Evolutionary conservation across 495 filamentous ascomycete species (phyloP).

Genomic region (Daldinia concentrica): DNA sequence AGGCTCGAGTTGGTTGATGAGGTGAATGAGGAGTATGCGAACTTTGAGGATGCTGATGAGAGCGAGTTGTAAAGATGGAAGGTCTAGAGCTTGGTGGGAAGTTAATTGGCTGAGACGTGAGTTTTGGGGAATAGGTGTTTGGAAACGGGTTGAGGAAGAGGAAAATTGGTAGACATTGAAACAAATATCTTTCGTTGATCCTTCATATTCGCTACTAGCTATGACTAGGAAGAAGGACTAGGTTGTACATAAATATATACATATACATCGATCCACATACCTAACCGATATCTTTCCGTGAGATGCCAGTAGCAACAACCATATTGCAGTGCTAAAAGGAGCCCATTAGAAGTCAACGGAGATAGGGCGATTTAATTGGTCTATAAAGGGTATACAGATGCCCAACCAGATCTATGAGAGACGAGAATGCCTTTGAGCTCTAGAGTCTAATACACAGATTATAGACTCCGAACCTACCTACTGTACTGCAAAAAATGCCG

Average conservation of each 20-base stretch:
- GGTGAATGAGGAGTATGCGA: slow-evolving; percentile 14
- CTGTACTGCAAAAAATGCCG: slow-evolving; percentile 6
- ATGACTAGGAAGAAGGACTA: not conserved
- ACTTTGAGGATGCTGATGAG: slow-evolving; percentile 6
- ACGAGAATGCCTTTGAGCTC: slow-evolving; percentile 32
- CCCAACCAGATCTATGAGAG: slow-evolving; percentile 34
- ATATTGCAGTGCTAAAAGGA: not conserved
- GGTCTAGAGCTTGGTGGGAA: not conserved
- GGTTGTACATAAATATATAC: slow-evolving; percentile 1
- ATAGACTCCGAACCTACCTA: slow-evolving; percentile 8
- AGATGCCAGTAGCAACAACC: not conserved
- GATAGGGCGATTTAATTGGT: not conserved
- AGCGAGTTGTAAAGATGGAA: slow-evolving; percentile 4
- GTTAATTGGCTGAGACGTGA: not conserved
- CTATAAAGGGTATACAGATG: slow-evolving; percentile 24
- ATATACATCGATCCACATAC: not conserved
- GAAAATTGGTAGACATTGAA: not conserved
- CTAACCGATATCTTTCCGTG: not conserved
- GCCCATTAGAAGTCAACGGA: not conserved
- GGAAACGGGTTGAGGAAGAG: not conserved
- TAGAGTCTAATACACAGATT: slow-evolving; percentile 19
- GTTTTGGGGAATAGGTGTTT: not conserved
- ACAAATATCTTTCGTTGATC: not conserved
- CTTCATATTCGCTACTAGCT: not conserved
- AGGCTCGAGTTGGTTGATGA: slow-evolving; percentile 13